Percentiles rank a stretch among this genome's conserved stretches.
Evolutionary conservation across 1,284 basidiomycete species (phyloP).

Genomic region (Austroboletus niveus): DNA sequence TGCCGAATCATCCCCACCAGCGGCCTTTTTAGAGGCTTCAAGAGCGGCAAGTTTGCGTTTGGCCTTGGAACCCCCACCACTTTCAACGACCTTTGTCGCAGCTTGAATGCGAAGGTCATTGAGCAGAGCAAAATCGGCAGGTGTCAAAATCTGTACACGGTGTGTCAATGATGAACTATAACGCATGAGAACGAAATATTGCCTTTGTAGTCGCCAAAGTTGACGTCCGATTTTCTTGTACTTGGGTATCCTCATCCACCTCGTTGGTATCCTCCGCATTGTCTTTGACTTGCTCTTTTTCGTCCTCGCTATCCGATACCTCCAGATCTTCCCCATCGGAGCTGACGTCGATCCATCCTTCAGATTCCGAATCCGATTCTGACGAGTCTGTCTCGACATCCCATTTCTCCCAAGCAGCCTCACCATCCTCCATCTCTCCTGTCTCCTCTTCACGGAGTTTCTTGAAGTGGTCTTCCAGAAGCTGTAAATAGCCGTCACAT

Average conservation of each 20-base stretch:
- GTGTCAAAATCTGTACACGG: constrained; percentile 82
- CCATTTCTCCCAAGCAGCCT: constrained; percentile 88
- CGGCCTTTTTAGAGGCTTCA: constrained; percentile 64
- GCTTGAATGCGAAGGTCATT: constrained; percentile 88
- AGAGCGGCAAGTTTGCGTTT: constrained; percentile 86
- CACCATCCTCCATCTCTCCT: constrained; percentile 53
- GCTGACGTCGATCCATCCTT: constrained; percentile 86
- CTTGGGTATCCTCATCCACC: constrained; percentile 31
- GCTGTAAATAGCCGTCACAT: constrained; percentile 40
- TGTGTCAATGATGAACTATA: neutral
- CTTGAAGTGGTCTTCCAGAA: constrained; percentile 85
- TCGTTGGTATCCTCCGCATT: constrained; percentile 17
- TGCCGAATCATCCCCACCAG: constrained; percentile 43
- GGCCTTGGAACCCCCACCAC: constrained; percentile 70
- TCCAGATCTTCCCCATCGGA: constrained; percentile 70
- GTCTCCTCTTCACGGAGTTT: constrained; percentile 68
- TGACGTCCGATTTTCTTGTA: constrained; percentile 43
- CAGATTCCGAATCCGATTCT: constrained; percentile 53
- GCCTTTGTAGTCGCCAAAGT: constrained; percentile 81
- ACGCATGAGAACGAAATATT: neutral
- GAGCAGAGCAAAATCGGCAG: constrained; percentile 93
- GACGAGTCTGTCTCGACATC: constrained; percentile 79
- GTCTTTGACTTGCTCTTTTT: constrained; percentile 46
- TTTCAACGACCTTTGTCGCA: constrained; percentile 71
- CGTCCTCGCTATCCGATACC: constrained; percentile 88